Conservation (phyloP, 1,284 basidiomycete genomes). For the Cutaneotrichosporon mucoides region DNA sequence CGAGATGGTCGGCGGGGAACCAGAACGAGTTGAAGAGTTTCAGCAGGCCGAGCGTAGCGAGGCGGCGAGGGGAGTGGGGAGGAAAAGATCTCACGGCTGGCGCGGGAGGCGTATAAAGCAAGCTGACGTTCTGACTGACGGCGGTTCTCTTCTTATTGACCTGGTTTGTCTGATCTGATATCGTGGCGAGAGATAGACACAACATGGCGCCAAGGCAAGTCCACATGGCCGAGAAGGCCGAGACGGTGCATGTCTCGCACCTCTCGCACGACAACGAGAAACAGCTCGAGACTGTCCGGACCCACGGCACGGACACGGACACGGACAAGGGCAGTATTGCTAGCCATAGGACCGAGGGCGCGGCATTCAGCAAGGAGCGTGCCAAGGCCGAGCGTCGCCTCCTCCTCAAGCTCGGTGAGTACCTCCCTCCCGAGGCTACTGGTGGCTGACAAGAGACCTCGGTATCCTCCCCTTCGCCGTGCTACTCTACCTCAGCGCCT, state of each 20-base stretch:
- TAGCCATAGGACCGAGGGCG: conserved; percentile 30
- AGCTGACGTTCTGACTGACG: too few relatives aligned
- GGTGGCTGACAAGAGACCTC: conserved; percentile 23
- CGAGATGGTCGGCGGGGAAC: too few relatives aligned
- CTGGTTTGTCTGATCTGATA: too few relatives aligned
- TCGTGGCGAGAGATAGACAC: too few relatives aligned
- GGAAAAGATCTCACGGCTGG: too few relatives aligned
- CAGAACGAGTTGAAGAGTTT: too few relatives aligned
- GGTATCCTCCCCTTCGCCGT: conserved; percentile 50
- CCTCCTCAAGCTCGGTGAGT: conserved; percentile 62
- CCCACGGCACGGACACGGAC: conserved; percentile 3
- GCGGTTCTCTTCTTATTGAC: too few relatives aligned
- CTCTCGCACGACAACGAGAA: not conserved
- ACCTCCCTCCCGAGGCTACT: not conserved
- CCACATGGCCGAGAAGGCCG: conserved; percentile 3
- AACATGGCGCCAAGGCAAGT: not conserved
- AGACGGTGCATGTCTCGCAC: conserved; percentile 6
- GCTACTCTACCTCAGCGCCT: conserved; percentile 50
- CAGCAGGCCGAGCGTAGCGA: too few relatives aligned
- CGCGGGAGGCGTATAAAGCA: too few relatives aligned
- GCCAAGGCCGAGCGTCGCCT: conserved; percentile 51
- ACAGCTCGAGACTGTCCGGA: too few relatives aligned
- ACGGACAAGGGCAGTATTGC: conserved; percentile 37
- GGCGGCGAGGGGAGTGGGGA: too few relatives aligned
- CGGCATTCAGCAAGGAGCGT: conserved; percentile 25